Base-by-base conservation (phyloP, 1,284 basidiomycete genomes). In the Boletus sp. region DNA sequence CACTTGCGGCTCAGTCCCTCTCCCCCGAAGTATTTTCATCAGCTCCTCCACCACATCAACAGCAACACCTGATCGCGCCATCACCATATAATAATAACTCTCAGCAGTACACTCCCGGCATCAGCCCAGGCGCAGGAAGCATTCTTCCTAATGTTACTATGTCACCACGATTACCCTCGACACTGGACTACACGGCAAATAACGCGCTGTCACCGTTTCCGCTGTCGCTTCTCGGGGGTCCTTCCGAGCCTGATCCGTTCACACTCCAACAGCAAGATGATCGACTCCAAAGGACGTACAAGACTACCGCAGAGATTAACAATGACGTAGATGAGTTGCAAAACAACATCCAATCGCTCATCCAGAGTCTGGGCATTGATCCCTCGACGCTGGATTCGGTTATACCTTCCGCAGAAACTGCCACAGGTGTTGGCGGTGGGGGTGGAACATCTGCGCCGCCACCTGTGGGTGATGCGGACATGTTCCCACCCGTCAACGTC, bases 321-420 rank as follows among this genome's bases (percentile, higher is more conserved):
- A 73, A 74, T 38, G 86, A 91, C 49, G 85, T 92, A 23, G 81
- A 86, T 52, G 76, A 79, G 36, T 69, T 93, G 45, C 82, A 88
- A 57, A 74, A 72, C 30, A 83, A 79, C 54, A 84, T 94, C 53
- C 80, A 90, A 51, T 78, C 78, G 10, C 73, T 93, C 32, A 85
- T 92, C 38, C 75, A 83, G 57, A 78, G 76, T 45, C 75, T 88
- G 48, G 87, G 87, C 2, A 69, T 90, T 32, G 83, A 84, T 54
- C 73, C 80, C 2, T 48, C 51, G 4, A 46, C 70, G 14, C 57
- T 78, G 19, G 62, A 67, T 10, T 43, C 61, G 4, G 5, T 41
- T 2, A 26, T 57, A 1, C 59, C 61, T 26, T 44, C 46, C 22
- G 14, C 37, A 13, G 57, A 59, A n/a, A 34, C 29, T 2, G 39